Evolutionary conservation across 352 stramenopile species (phyloP).

Genomic region (Pythium apleroticum): DNA sequence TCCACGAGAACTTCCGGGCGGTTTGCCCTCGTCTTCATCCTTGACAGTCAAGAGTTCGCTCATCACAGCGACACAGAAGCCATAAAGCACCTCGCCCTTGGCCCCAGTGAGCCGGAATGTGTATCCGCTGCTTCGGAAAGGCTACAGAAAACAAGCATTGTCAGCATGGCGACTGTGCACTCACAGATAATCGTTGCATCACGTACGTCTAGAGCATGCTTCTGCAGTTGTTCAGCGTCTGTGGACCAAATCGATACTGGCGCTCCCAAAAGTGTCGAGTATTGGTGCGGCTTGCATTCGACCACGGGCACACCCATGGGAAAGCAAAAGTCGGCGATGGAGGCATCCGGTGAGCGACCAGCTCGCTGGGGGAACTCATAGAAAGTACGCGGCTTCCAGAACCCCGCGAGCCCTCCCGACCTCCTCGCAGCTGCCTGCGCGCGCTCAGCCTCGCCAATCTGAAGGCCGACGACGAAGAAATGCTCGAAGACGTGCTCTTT

Average conservation of each 20-base stretch:
- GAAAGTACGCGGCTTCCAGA: conserved; percentile 75
- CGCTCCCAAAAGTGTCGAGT: conserved; percentile 41
- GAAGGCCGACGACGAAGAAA: conserved; percentile 69
- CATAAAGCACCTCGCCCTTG: conserved; percentile 82
- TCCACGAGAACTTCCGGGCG: conserved; percentile 24
- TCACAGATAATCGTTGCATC: neutral
- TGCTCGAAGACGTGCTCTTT: conserved; percentile 84
- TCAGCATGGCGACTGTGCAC: too few species aligned
- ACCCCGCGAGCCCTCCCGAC: conserved; percentile 38
- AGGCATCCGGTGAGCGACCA: conserved; percentile 38
- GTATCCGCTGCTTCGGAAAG: conserved; percentile 65
- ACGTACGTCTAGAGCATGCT: conserved; percentile 60
- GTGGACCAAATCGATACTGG: conserved; percentile 73
- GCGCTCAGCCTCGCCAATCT: conserved; percentile 35
- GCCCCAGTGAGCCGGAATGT: conserved; percentile 82
- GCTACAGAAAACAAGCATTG: conserved; percentile 31
- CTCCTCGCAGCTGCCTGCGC: conserved; percentile 25
- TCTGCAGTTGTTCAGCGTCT: conserved; percentile 55
- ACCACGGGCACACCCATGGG: conserved; percentile 64
- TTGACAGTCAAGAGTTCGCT: conserved; percentile 35
- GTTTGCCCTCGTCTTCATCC: neutral
- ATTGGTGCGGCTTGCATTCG: conserved; percentile 58
- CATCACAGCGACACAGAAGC: conserved; percentile 74
- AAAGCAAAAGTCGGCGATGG: conserved; percentile 82
- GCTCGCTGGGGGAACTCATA: conserved; percentile 58